Percentiles rank a stretch among this genome's conserved stretches.
Conservation (phyloP, 2,329 filamentous ascomycete genomes). For the Neofusicoccum laricinum region DNA sequence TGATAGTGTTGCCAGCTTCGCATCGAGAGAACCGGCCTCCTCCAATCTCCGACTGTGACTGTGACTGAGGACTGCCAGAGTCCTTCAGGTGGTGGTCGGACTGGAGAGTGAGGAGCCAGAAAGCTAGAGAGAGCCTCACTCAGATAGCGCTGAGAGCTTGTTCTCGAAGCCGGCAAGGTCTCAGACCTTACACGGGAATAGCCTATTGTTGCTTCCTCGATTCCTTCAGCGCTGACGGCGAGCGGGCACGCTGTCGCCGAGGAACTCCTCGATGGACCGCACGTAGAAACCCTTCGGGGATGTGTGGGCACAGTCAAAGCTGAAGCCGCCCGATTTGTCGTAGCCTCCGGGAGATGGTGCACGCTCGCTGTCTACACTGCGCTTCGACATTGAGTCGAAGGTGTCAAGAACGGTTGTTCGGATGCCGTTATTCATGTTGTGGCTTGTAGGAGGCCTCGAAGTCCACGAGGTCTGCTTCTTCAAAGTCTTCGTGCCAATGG, state of each 20-base stretch:
- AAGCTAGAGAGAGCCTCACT: background rate
- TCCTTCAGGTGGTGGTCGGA: background rate
- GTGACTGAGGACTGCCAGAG: background rate
- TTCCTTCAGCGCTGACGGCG: background rate
- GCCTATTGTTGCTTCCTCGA: background rate
- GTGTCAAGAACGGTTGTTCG: background rate
- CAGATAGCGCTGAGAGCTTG: background rate
- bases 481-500: constrained; percentile 1
- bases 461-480: constrained; percentile 5
- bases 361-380: background rate
- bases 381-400: background rate
- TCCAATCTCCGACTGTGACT: no score
- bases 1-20: background rate
- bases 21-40: no score
- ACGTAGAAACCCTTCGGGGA: constrained; percentile 11
- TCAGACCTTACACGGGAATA: background rate
- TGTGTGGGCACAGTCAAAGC: background rate
- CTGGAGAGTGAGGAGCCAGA: background rate
- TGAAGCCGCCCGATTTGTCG: background rate
- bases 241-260: background rate
- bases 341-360: background rate
- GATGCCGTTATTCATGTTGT: background rate
- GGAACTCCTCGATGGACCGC: background rate
- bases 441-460: background rate
- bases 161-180: background rate